Conservation (phyloP, 768 basidiomycete species). For the Lactarius akahatsu region DNA sequence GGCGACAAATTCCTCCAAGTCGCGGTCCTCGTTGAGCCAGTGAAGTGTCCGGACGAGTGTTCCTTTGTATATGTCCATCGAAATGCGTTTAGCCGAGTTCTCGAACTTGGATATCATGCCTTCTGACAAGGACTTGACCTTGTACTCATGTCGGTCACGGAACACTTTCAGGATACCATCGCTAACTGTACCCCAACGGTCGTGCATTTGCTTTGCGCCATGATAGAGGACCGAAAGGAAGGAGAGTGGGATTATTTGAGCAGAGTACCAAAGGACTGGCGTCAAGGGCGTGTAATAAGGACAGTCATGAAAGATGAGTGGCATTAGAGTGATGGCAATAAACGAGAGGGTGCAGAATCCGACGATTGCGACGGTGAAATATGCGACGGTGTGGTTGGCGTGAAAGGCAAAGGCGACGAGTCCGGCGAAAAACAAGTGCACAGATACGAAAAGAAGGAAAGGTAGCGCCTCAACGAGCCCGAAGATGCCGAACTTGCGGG, state of each 20-base stretch:
- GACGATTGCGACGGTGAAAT: neutral
- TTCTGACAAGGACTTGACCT: too few relatives aligned
- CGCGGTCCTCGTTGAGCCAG: neutral
- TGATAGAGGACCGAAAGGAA: too few relatives aligned
- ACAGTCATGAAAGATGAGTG: conserved; percentile 15
- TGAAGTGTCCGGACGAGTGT: neutral
- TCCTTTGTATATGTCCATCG: too few relatives aligned
- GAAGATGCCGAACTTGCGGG: neutral
- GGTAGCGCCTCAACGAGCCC: neutral
- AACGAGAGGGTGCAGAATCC: neutral
- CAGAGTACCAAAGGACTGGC: neutral
- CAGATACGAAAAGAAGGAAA: neutral
- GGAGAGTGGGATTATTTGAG: neutral
- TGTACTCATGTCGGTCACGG: too few relatives aligned
- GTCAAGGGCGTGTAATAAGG: conserved; percentile 10
- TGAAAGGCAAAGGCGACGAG: conserved; percentile 15
- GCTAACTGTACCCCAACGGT: too few relatives aligned
- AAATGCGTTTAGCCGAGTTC: too few relatives aligned
- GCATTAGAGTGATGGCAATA: neutral
- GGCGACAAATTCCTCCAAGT: too few relatives aligned
- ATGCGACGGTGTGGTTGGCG: conserved; percentile 6
- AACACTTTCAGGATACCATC: too few relatives aligned
- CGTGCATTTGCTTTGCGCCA: too few relatives aligned
- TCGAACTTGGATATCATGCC: too few relatives aligned
- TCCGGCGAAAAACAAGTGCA: conserved; percentile 18